These are phyloP conservation scores for Solanum pinnatisectum DNA, from an alignment of 257 asterid genomes.

Conservation along the genomic window DNA sequence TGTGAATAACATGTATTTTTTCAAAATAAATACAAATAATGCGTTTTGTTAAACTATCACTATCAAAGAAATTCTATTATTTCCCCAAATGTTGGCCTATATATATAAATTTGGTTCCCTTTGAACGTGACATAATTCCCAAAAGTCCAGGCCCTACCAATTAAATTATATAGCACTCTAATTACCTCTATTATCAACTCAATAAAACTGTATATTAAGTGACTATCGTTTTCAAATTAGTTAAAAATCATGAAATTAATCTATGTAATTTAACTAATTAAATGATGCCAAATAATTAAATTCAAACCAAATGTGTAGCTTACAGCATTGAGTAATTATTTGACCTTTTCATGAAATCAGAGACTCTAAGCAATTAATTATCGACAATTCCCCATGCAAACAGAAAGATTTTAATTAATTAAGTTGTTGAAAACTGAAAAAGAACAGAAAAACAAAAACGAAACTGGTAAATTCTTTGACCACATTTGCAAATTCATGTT, in stretches of 20 bases:
- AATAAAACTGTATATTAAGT: neutral
- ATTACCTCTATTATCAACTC: neutral
- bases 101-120: neutral
- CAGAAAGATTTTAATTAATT: neutral
- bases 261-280: neutral
- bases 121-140: neutral
- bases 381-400: neutral
- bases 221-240: neutral
- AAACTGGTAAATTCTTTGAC: neutral
- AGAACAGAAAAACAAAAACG: neutral
- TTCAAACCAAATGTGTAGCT: neutral
- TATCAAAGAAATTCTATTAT: neutral
- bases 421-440: neutral
- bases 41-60: neutral
- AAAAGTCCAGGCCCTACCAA: neutral
- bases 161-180: neutral
- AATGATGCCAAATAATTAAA: neutral
- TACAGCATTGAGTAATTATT: neutral
- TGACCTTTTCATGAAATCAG: neutral
- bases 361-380: neutral
- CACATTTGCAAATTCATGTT: neutral
- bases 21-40: neutral
- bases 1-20: neutral
- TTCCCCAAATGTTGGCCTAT: neutral
- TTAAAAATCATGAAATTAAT: neutral